Evolutionary conservation across 2,329 filamentous ascomycete genomes (phyloP).

Genomic region (Hymenoscyphus fraxineus): DNA sequence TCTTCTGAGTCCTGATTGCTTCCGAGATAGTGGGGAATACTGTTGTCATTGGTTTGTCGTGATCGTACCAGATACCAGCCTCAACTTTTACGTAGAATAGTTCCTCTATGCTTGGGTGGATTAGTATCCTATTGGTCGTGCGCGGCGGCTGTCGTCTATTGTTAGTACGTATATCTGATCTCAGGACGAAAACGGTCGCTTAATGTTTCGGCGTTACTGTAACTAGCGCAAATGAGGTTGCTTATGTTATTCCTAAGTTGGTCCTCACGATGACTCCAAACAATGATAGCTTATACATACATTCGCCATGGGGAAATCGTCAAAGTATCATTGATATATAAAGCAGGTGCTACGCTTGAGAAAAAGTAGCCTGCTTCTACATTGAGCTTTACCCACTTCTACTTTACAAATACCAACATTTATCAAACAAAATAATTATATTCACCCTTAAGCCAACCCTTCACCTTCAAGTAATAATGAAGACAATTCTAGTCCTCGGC

Average conservation of each 20-base stretch:
- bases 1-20: neutral
- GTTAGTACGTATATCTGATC: neutral
- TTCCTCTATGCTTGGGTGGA: neutral
- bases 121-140: neutral
- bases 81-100: neutral
- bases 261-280: neutral
- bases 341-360: neutral
- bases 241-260: neutral
- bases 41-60: neutral
- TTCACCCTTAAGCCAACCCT: neutral
- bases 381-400: neutral
- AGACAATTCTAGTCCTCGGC: slow-evolving; percentile 35
- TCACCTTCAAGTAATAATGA: slow-evolving; percentile 17
- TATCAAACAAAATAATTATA: neutral
- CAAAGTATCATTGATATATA: neutral
- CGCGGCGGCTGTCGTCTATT: neutral
- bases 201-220: neutral
- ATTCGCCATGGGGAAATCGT: neutral
- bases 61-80: neutral
- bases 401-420: neutral
- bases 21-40: neutral
- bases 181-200: neutral
- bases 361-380: neutral
- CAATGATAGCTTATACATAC: neutral
- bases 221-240: neutral